Percentiles rank a stretch among this genome's conserved stretches.
Conservation (phyloP, 2,329 filamentous ascomycete species). For the Phoma sp. region DNA sequence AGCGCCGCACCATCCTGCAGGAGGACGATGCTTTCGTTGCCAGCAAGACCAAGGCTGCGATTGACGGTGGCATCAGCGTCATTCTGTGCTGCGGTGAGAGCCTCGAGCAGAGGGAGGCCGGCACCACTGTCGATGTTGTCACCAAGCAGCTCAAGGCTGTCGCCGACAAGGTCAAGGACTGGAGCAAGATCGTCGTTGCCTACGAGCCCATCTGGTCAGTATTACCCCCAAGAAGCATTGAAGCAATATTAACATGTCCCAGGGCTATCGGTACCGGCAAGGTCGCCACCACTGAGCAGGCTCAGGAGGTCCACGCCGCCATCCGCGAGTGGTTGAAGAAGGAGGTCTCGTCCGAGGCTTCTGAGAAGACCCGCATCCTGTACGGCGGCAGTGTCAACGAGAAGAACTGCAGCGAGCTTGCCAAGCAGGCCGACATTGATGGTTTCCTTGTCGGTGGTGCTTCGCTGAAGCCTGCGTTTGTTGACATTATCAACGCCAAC, state of each 20-base stretch:
- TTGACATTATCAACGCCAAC: conserved; percentile 73
- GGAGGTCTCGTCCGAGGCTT: conserved; percentile 76
- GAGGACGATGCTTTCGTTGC: conserved; percentile 86
- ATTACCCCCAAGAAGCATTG: neutral
- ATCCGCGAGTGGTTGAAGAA: conserved; percentile 86
- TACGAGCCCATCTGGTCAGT: conserved; percentile 97
- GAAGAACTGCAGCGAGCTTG: conserved; percentile 96
- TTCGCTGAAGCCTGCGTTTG: conserved; percentile 92
- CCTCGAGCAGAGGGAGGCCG: conserved; percentile 86
- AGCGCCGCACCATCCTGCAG: conserved; percentile 87
- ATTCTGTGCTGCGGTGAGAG: conserved; percentile 98
- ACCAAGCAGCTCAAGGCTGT: conserved; percentile 86
- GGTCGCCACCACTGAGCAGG: conserved; percentile 53
- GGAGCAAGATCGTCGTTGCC: conserved; percentile 93
- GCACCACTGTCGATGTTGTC: conserved; percentile 85
- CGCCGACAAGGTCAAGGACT: conserved; percentile 80
- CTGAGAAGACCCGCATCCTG: conserved; percentile 89
- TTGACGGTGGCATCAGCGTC: conserved; percentile 85
- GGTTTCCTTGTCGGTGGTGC: conserved; percentile 97
- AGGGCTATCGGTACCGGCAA: conserved; percentile 81
- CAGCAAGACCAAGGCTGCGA: conserved; percentile 91
- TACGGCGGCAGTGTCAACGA: conserved; percentile 97
- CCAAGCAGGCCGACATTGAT: conserved; percentile 93
- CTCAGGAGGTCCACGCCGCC: conserved; percentile 66
- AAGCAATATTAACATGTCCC: conserved; percentile 21